Percentiles rank a stretch among this genome's conserved stretches.
Conservation (phyloP, 2,329 filamentous ascomycete genomes). For the Reticulascus tulasneorum region DNA sequence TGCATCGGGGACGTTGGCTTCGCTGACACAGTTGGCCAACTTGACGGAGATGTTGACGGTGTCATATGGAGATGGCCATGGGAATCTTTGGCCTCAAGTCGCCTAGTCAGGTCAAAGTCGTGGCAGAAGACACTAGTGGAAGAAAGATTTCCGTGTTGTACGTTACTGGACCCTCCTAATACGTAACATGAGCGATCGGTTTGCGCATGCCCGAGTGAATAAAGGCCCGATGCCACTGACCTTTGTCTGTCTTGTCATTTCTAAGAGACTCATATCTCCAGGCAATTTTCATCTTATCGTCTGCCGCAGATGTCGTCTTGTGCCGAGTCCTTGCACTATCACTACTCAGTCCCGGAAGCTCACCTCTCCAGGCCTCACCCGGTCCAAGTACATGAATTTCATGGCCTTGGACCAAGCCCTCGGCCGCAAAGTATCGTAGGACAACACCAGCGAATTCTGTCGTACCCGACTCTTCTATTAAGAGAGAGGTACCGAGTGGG, state of each 20-base stretch:
- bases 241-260: conserved; percentile 8
- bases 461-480: conserved; percentile 85
- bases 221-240: no score
- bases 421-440: conserved; percentile 84
- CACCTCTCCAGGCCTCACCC: conserved; percentile 74
- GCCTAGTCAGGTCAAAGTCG: conserved; percentile 66
- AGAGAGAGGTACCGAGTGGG: conserved; percentile 71
- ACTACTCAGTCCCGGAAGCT: conserved; percentile 69
- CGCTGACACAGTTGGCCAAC: conserved; percentile 13
- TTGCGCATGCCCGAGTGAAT: no score
- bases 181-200: no score
- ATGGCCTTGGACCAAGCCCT: conserved; percentile 89
- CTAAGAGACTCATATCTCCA: conserved; percentile 92
- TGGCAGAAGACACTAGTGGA: conserved; percentile 66
- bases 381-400: conserved; percentile 80
- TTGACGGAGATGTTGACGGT: conserved; percentile 26
- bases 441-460: conserved; percentile 89
- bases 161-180: conserved; percentile 2
- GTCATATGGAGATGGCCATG: conserved; percentile 49
- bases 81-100: conserved; percentile 46
- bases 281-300: conserved; percentile 95
- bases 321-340: conserved; percentile 32
- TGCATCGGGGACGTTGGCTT: conserved; percentile 51
- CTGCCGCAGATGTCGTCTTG: conserved; percentile 34
- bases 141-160: conserved; percentile 14